Evolutionary conservation across 306 rosid genomes (phyloP).

Genomic region (Abrus pulchellus): DNA sequence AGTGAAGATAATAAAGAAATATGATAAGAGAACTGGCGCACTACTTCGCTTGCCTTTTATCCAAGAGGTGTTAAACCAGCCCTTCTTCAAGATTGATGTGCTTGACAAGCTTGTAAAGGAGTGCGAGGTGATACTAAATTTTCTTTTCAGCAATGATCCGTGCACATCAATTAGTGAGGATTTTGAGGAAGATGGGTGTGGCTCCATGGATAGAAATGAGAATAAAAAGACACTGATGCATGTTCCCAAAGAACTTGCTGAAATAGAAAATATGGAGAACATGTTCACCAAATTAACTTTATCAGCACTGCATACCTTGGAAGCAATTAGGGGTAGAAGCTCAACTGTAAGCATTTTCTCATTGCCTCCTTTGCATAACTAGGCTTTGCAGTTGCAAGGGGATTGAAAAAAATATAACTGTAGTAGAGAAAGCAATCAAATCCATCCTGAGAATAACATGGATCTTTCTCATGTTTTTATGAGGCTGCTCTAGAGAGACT

Average conservation of each 20-base stretch:
- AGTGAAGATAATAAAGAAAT: conserved; percentile 91
- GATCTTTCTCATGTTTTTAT: too few relatives aligned
- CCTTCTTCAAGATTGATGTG: conserved; percentile 84
- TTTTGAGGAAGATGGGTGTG: conserved; percentile 49
- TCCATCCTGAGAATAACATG: too few relatives aligned
- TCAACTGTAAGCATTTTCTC: conserved; percentile 78
- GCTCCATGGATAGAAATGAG: conserved; percentile 42
- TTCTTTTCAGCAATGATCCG: conserved; percentile 46
- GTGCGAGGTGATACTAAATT: conserved; percentile 70
- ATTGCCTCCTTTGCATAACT: conserved; percentile 51
- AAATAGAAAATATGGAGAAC: conserved; percentile 79
- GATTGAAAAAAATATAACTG: too few relatives aligned
- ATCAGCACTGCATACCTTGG: conserved; percentile 71
- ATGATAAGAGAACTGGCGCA: conserved; percentile 87
- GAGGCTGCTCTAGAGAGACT: too few relatives aligned
- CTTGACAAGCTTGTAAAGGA: conserved; percentile 80
- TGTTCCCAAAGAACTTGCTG: conserved; percentile 71
- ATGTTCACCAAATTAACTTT: conserved; percentile 63
- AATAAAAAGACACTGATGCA: conserved; percentile 46
- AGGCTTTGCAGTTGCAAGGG: too few relatives aligned
- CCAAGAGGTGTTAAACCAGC: conserved; percentile 81
- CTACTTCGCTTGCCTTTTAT: conserved; percentile 75
- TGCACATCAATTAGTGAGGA: conserved; percentile 43
- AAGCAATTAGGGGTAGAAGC: conserved; percentile 82
- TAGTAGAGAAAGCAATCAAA: too few relatives aligned